phyloP scores from a whole-genome alignment of 345 rosid genomes.

The Lepidium africanum region DNA sequence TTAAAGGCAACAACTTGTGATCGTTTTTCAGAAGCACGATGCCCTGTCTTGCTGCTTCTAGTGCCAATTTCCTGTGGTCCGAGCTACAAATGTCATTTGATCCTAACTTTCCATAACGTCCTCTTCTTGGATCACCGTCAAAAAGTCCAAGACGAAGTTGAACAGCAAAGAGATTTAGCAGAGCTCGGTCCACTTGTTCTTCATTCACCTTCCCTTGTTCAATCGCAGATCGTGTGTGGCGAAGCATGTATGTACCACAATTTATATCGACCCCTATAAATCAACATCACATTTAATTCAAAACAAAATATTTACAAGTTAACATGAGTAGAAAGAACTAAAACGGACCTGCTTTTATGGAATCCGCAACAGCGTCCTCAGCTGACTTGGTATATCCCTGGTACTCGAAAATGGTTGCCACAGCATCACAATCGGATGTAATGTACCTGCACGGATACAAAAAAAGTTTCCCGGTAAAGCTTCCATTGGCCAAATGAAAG shows the following conservation, averaged over 20 bases:
- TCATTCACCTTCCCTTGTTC: constrained; percentile 56
- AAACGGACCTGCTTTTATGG: constrained; percentile 68
- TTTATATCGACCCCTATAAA: constrained; percentile 66
- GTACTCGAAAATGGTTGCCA: constrained; percentile 69
- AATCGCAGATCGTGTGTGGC: constrained; percentile 46
- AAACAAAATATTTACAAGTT: not conserved
- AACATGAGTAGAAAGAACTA: not conserved
- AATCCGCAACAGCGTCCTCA: constrained; percentile 73
- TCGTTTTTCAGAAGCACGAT: constrained; percentile 88
- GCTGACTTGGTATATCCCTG: constrained; percentile 58
- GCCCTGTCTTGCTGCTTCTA: constrained; percentile 86
- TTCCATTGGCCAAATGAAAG: not conserved
- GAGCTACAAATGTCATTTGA: constrained; percentile 54
- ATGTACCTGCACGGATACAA: constrained; percentile 50
- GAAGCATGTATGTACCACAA: constrained; percentile 66
- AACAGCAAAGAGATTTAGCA: constrained; percentile 67
- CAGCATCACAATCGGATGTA: constrained; percentile 95
- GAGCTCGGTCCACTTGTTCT: constrained; percentile 64
- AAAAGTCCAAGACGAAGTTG: constrained; percentile 86
- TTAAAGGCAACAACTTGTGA: constrained; percentile 57
- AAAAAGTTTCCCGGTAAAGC: not conserved
- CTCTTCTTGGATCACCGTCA: constrained; percentile 69
- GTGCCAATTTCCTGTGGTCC: constrained; percentile 59
- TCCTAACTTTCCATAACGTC: constrained; percentile 54
- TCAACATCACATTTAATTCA: not conserved